Percentiles rank a stretch among this genome's conserved stretches.
phyloP scores from a whole-genome alignment of 176 grass and related monocot genomes.

The Lolium perenne region DNA sequence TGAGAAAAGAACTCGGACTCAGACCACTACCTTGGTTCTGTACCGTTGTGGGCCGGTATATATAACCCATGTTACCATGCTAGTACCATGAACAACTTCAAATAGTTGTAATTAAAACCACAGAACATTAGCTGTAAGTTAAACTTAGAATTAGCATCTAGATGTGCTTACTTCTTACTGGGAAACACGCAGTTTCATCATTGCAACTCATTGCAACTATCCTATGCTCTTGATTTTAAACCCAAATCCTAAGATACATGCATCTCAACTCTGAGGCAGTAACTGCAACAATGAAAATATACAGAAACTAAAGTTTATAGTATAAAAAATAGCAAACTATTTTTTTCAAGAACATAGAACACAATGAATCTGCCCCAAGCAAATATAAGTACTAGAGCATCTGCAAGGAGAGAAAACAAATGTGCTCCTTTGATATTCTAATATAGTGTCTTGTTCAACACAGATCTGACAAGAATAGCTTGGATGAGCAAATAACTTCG shows the following conservation, averaged over 20 bases:
- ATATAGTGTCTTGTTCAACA: conserved; percentile 34
- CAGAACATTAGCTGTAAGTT: conserved; percentile 15
- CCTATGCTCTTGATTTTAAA: conserved; percentile 31
- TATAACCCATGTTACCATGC: conserved; percentile 6
- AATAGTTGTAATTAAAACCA: conserved; percentile 4
- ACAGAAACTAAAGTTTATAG: background rate
- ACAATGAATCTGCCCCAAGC: conserved; percentile 20
- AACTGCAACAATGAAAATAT: conserved; percentile 28
- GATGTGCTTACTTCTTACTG: conserved; percentile 21
- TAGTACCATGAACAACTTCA: conserved; percentile 32
- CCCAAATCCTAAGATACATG: background rate
- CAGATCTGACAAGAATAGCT: conserved; percentile 44
- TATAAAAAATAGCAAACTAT: background rate
- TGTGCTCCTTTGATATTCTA: conserved; percentile 36
- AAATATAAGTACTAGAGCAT: background rate
- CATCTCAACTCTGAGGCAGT: conserved; percentile 14
- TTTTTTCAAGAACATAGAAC: background rate
- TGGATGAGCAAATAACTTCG: conserved; percentile 48
- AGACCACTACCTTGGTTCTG: background rate
- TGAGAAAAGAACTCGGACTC: conserved; percentile 19
- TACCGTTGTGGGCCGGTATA: conserved; percentile 10
- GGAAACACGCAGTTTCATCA: background rate
- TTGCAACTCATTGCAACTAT: conserved; percentile 10
- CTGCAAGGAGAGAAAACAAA: conserved; percentile 19
- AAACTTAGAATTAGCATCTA: conserved; percentile 23